Base-by-base conservation (phyloP, 228 moss, liverwort and hornwort genomes). In the Sphagnum magellanicum region DNA sequence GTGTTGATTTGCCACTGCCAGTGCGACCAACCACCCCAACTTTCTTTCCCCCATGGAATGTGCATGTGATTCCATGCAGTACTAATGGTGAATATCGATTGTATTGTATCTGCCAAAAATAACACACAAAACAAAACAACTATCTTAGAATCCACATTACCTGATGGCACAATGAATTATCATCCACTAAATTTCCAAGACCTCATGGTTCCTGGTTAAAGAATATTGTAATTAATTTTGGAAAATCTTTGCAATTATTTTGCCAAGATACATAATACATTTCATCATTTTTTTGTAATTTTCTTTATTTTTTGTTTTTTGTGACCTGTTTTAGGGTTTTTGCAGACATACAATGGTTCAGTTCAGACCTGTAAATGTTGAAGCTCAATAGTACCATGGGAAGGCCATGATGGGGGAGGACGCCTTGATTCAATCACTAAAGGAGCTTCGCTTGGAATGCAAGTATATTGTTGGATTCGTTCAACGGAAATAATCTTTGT, bases 401-500 rank as follows among this genome's bases (percentile, higher is more conserved):
- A 60, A 3, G 98, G 98, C 98, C 98, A 98, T 51, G 73, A 69
- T 68, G 72, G 71, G 16, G 90, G 89, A 75, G 90, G 98, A 6
- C 92, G 94, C 61, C 79, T 87, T 1, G 70, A 78, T 63, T 81
- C 78, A 59, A 98, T 82, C 9, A 90, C 75, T 48, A 81, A 67
- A 0, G 98, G 87, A 64, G 93, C 92, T 75, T 98, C 98, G 69
- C 89, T 77, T 51, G 83, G 75, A 50, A 94, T 69, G 63, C 67
- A 63, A 10, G 85, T 87, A 50, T 83, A 92, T 17, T 98, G 92
- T 67, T 89, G 82, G 69, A 98, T 90, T 58, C 94, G 83, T 71
- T 98, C 98, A 65, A 90, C 91, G 61, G 90, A 88, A 12, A 90
- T 91, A 60, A 91, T 86, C 72, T 84, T 86, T 53, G 88, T 93